These are phyloP conservation scores for Neurospora sp. DNA, from an alignment of 495 filamentous ascomycete genomes.

Conservation along the genomic window DNA sequence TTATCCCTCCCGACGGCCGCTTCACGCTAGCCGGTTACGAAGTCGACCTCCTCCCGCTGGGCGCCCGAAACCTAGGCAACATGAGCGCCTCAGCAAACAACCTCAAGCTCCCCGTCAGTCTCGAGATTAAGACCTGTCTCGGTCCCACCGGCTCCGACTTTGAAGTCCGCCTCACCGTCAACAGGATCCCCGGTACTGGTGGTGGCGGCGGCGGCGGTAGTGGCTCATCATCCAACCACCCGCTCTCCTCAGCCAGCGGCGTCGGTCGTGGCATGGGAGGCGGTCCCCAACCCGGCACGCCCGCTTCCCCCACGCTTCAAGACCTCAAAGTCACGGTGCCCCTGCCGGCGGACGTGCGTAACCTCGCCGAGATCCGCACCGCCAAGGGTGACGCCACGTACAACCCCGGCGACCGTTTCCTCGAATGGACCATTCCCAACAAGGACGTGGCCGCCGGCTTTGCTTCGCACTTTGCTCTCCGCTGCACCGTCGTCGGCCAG, in stretches of 20 bases:
- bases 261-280: conserved; percentile 19
- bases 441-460: conserved; percentile 50
- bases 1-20: conserved; percentile 90
- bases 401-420: conserved; percentile 52
- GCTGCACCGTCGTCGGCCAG: conserved; percentile 69
- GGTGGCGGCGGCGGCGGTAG: conserved; percentile 25
- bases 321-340: conserved; percentile 76
- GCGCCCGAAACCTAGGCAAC: conserved; percentile 27
- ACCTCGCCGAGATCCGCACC: conserved; percentile 74
- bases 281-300: conserved; percentile 29
- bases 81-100: conserved; percentile 34
- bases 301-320: conserved; percentile 56
- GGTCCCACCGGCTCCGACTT: conserved; percentile 72
- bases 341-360: conserved; percentile 69
- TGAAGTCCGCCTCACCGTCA: conserved; percentile 69
- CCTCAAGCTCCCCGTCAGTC: conserved; percentile 67
- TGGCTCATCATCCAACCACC: background rate
- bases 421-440: conserved; percentile 78
- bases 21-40: conserved; percentile 94
- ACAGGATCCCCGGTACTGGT: conserved; percentile 48
- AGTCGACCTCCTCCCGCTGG: conserved; percentile 72
- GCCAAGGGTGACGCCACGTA: conserved; percentile 79
- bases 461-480: conserved; percentile 55
- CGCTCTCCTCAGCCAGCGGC: background rate
- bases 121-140: conserved; percentile 72